These are phyloP conservation scores for Pseudoperonospora humuli DNA, from an alignment of 352 stramenopile genomes.

Conservation along the genomic window DNA sequence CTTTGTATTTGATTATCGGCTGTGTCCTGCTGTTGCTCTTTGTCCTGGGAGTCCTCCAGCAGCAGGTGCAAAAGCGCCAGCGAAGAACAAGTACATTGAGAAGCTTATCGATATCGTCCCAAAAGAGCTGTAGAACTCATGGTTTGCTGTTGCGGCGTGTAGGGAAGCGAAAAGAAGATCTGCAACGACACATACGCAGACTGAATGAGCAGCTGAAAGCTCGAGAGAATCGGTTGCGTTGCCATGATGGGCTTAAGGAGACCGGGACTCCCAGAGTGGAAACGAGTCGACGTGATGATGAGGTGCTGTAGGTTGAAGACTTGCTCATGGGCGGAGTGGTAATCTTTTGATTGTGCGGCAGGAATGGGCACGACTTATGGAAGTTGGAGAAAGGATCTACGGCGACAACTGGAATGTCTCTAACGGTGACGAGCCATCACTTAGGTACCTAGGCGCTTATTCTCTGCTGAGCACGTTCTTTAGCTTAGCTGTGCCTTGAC, in stretches of 20 bases:
- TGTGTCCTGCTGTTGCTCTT: conserved; percentile 31
- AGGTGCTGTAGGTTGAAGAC: conserved; percentile 18
- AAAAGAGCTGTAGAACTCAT: no score
- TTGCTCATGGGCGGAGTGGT: background rate
- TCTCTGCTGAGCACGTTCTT: background rate
- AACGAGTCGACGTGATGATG: conserved; percentile 38
- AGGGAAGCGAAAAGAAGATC: conserved; percentile 50
- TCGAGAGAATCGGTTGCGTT: conserved; percentile 48
- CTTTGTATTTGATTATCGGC: conserved; percentile 34
- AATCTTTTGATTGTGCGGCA: background rate
- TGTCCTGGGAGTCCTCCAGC: conserved; percentile 32
- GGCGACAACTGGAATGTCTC: no score
- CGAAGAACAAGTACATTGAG: conserved; percentile 16
- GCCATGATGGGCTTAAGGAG: conserved; percentile 58
- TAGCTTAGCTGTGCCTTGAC: background rate
- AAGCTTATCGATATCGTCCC: no score
- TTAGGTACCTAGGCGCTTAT: conserved; percentile 19
- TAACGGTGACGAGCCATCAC: conserved; percentile 30
- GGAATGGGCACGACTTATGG: no score
- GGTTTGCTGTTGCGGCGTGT: no score
- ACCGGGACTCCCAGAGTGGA: conserved; percentile 49
- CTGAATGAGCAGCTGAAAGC: conserved; percentile 38
- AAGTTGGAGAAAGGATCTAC: no score
- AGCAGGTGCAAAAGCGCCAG: conserved; percentile 24
- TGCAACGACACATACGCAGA: conserved; percentile 46